Base-by-base conservation (phyloP, 2,329 filamentous ascomycete species). In the Alternaria ventricosa region DNA sequence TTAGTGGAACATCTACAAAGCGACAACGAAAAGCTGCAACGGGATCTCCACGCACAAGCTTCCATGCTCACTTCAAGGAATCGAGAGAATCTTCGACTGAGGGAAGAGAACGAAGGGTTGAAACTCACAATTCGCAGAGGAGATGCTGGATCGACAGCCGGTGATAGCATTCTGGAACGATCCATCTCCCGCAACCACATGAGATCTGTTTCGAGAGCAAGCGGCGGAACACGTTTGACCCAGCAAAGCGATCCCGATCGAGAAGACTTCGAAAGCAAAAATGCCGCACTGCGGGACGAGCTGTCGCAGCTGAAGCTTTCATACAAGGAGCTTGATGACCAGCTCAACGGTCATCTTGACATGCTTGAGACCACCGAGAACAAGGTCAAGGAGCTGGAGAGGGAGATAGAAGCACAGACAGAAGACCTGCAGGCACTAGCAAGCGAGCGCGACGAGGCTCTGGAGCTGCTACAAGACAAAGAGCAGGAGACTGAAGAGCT, bases 41-140 rank as follows among this genome's bases (percentile, higher is more conserved):
- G 94, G 57, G 94, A 98, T 79, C 92, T 98, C 28, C 93, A 94
- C 65, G 96, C 96, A 3, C 96, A 99, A 78, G 97, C 94, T 1
- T 97, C 94, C 0, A 98, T 99, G 93, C 87, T 99, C 33, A 97
- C 95, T 1, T 98, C 96, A 36, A 88, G 96, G 23, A 97, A 97
- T 75, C 91, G 94, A 25, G 96, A 99, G 77, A 96, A 97, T 76
- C 94, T 98, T 77, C 89, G 94, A 6, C 85, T 99, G 9, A 97
- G 98, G 79, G 93, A 97, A 76, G 95, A 99, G 78, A 98, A 98
- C 66, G 96, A 99, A 80, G 94, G 97, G 65, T 85, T 99, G 66
- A 99, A 98, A 81, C 89, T 98, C 72, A 89, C 92, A 2, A 90
- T 94, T 69, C 90, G 94, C 58, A 89, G 93, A 66, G 88, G 88